A percentile compares a stretch with the other conserved stretches of the same genome.
phyloP scores from a whole-genome alignment of 1,284 basidiomycete species.

The Sutorius eximius region DNA sequence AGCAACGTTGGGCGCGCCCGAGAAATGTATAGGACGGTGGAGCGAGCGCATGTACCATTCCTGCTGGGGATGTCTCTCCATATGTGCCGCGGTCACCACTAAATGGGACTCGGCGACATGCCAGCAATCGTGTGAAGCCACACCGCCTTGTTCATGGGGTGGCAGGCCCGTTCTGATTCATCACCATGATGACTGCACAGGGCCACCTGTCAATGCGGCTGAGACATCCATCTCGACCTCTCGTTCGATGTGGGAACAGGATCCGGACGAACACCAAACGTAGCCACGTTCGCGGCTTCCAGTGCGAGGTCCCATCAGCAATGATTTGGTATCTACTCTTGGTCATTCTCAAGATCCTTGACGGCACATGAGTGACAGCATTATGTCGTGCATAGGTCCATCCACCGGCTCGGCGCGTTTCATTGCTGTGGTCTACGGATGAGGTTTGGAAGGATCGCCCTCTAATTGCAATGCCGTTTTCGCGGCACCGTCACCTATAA shows the following conservation, averaged over 20 bases:
- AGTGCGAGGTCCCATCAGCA: neutral
- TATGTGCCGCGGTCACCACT: too few relatives aligned
- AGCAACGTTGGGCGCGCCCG: neutral
- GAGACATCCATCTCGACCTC: too few relatives aligned
- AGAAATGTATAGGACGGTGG: neutral
- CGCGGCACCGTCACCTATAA: conserved; percentile 19
- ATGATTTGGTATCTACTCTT: conserved; percentile 6
- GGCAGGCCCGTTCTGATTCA: neutral
- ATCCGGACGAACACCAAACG: neutral
- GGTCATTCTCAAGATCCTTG: neutral
- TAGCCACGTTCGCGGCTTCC: neutral
- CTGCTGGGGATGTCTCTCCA: too few relatives aligned
- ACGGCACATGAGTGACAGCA: neutral
- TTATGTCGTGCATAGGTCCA: neutral
- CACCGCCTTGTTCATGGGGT: neutral
- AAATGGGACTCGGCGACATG: neutral
- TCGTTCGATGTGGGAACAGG: too few relatives aligned
- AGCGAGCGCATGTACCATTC: neutral
- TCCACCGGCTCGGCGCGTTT: neutral
- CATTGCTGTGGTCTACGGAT: neutral
- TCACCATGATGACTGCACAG: neutral
- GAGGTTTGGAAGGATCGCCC: neutral
- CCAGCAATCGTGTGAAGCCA: neutral
- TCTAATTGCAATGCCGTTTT: neutral
- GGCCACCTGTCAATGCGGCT: too few relatives aligned